Conservation (phyloP, 169 alveolate genomes). For the Cryptosporidium ubiquitum region DNA sequence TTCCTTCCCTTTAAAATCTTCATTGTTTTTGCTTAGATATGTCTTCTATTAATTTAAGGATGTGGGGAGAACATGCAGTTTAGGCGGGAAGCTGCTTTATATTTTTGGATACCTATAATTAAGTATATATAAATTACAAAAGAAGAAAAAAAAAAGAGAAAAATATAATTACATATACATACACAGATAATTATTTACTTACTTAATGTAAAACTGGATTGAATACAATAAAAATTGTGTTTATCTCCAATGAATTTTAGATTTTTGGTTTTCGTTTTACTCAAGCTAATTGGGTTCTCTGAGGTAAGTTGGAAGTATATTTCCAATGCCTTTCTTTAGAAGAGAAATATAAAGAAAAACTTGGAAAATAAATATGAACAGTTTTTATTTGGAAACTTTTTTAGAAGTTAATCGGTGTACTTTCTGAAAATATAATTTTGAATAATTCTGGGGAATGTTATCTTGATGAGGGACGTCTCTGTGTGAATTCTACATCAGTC, state of each 20-base stretch:
- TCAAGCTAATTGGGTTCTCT: neutral
- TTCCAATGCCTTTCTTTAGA: neutral
- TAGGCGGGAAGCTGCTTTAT: slow-evolving; percentile 12
- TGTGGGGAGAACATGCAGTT: slow-evolving; percentile 52
- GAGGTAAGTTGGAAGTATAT: neutral
- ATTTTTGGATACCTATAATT: slow-evolving; percentile 34
- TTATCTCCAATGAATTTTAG: slow-evolving; percentile 18
- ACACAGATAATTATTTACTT: neutral
- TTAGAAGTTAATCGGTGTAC: neutral
- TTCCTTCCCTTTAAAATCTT: neutral
- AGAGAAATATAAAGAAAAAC: neutral
- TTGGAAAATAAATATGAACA: neutral
- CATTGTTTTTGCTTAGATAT: neutral
- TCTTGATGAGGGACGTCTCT: slow-evolving; percentile 54
- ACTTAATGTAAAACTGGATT: neutral
- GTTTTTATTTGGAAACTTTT: neutral
- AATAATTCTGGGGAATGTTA: neutral
- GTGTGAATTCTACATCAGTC: slow-evolving; percentile 52
- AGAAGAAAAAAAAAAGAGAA: neutral
- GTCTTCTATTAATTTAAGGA: neutral
- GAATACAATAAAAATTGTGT: neutral
- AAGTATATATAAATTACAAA: neutral
- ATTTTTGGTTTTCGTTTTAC: neutral
- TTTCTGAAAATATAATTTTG: neutral
- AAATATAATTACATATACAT: neutral